Evolutionary conservation across 2,329 filamentous ascomycete species (phyloP).

Genomic region (Fusarium protoensiforme): DNA sequence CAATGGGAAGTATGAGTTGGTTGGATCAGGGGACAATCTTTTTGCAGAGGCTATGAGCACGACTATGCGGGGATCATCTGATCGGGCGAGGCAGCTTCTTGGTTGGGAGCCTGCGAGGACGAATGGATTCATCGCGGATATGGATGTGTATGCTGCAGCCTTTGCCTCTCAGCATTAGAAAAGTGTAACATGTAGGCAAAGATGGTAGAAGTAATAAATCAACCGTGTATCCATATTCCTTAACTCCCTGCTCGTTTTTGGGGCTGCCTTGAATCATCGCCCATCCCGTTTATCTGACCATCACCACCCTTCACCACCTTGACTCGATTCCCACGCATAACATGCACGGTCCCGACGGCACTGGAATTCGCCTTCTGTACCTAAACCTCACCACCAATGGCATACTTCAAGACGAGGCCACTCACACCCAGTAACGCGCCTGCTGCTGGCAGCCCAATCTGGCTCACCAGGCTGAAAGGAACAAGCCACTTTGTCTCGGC

Average conservation of each 20-base stretch:
- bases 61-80: neutral
- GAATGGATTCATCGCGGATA: neutral
- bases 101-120: neutral
- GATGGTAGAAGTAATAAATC: neutral
- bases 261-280: neutral
- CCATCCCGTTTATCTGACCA: neutral
- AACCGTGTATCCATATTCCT: neutral
- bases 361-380: too few relatives aligned
- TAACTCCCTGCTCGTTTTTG: neutral
- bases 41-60: neutral
- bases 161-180: neutral
- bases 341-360: neutral
- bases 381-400: neutral
- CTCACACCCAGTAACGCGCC: neutral
- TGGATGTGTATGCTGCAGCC: neutral
- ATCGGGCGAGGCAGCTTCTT: neutral
- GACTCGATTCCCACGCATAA: neutral
- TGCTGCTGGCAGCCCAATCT: neutral
- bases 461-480: constrained; percentile 5
- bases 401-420: constrained; percentile 14
- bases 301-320: neutral
- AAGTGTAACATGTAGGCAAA: accelerated
- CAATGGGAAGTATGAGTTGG: neutral
- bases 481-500: constrained; percentile 13
- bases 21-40: neutral